A percentile compares a stretch with the other conserved stretches of the same genome.
Conservation (phyloP, 129 eudicot species). For the Heracleum sosnowskyi region DNA sequence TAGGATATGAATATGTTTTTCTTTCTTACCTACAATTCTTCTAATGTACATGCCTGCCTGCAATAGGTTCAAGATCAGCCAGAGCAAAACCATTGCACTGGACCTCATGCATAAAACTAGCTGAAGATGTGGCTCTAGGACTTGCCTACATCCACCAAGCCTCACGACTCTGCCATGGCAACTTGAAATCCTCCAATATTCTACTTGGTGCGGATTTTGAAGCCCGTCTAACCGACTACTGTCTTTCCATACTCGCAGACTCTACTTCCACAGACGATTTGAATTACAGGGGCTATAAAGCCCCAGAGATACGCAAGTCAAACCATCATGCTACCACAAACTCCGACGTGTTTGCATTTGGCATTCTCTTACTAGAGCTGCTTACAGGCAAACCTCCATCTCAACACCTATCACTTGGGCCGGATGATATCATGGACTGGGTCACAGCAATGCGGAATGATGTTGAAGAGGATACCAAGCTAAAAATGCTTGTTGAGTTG, state of each 20-base stretch:
- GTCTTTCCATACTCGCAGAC: constrained; percentile 54
- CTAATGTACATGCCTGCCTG: neutral
- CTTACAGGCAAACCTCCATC: constrained; percentile 70
- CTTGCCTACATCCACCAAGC: constrained; percentile 94
- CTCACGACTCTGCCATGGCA: constrained; percentile 64
- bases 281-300: constrained; percentile 46
- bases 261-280: constrained; percentile 41
- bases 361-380: constrained; percentile 74
- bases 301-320: constrained; percentile 65
- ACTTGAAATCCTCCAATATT: constrained; percentile 78
- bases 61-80: constrained; percentile 65
- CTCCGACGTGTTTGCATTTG: constrained; percentile 82
- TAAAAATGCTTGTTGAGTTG: constrained; percentile 70
- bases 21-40: neutral
- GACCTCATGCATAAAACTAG: constrained; percentile 93
- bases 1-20: neutral
- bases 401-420: constrained; percentile 71
- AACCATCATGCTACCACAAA: constrained; percentile 37
- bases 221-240: constrained; percentile 83
- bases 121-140: constrained; percentile 87
- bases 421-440: constrained; percentile 74
- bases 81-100: constrained; percentile 93
- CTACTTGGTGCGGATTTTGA: constrained; percentile 82
- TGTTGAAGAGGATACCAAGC: constrained; percentile 48
- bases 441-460: constrained; percentile 73